Base-by-base conservation (phyloP, 352 stramenopile genomes). In the Phytophthora citrophthora region DNA sequence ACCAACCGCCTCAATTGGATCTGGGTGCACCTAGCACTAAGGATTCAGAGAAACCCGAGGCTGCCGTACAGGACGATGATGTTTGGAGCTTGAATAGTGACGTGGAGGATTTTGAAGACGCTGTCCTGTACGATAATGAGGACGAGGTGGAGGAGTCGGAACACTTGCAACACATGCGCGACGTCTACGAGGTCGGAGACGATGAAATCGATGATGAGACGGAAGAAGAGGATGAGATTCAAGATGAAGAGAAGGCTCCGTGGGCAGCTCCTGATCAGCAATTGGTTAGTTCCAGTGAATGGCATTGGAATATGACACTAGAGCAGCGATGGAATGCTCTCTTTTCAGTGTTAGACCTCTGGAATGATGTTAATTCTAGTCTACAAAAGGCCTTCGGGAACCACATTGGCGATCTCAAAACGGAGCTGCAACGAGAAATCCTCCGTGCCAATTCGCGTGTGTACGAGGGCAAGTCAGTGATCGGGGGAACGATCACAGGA, bases 401-500 rank as follows among this genome's bases (percentile, higher is more conserved):
- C 13, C 34, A 51, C n/a, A 41, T 89, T 16, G 68, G 72, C 36
- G 13, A 72, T 1, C 56, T 82, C 8, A 90, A 93, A 24, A 69
- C 77, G 18, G 46, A 83, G 7, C 58, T 94, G 3, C 76, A 88
- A 10, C 58, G 77, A n/a, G 81, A 94, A 47, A 70, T 90, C 45
- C 68, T 88, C 1, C 77, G 79, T 26, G 77, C 83, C 1, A 91
- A 87, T 54, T 87, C 88, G 11, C 70, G 69, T 16, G 78, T 91
- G 13, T 97, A 94, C 38, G 88, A 97, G 58, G 88, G 90, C 12
- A 91, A 92, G 61, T 68, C 87, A 34, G 76, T 96, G 0, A 95
- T 97, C 59, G 88, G 86, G 12, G 89, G 89, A 0, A 96, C 89
- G 0, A 97, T 97, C 47, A 93, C 90, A 1, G 86, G 89, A 13